These are phyloP conservation scores for Fusarium humuli DNA, from an alignment of 2,329 filamentous ascomycete species.

Conservation along the genomic window DNA sequence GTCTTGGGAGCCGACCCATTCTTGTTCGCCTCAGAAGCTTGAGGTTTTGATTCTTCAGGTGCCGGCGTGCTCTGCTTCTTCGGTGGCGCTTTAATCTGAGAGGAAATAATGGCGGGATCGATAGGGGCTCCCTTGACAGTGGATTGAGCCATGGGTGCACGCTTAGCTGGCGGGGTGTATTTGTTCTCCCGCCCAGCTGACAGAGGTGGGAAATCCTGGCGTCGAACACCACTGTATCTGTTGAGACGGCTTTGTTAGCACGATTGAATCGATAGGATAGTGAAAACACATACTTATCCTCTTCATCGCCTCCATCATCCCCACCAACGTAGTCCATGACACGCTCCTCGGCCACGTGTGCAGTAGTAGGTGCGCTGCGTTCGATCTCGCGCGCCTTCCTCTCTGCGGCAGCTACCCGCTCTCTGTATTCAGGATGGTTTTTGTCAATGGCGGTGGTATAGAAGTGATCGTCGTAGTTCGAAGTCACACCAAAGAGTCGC, in stretches of 20 bases:
- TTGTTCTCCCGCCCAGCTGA: slow-evolving; percentile 67
- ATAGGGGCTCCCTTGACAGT: slow-evolving; percentile 81
- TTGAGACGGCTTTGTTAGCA: slow-evolving; percentile 37
- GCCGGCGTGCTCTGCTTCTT: slow-evolving; percentile 51
- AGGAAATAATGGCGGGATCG: slow-evolving; percentile 90
- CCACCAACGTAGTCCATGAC: slow-evolving; percentile 75
- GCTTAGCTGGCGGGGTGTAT: slow-evolving; percentile 90
- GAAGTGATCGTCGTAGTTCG: slow-evolving; percentile 91
- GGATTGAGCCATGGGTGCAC: slow-evolving; percentile 79
- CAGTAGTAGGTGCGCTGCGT: slow-evolving; percentile 75
- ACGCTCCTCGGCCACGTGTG: slow-evolving; percentile 91
- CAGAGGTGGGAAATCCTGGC: slow-evolving; percentile 78
- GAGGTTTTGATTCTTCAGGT: slow-evolving; percentile 44
- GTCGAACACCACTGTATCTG: slow-evolving; percentile 91
- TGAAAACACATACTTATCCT: slow-evolving; percentile 78
- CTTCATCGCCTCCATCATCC: slow-evolving; percentile 78
- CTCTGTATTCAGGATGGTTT: slow-evolving; percentile 82
- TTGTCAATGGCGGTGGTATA: slow-evolving; percentile 95
- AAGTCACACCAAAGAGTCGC: slow-evolving; percentile 85
- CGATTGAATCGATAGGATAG: not conserved
- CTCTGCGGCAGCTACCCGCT: slow-evolving; percentile 81
- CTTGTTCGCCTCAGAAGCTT: slow-evolving; percentile 45
- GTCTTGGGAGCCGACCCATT: slow-evolving; percentile 48
- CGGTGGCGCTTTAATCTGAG: slow-evolving; percentile 71
- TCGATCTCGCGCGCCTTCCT: slow-evolving; percentile 92